Evolutionary conservation across 495 filamentous ascomycete genomes (phyloP).

Genomic region (Annulohypoxylon moriforme): DNA sequence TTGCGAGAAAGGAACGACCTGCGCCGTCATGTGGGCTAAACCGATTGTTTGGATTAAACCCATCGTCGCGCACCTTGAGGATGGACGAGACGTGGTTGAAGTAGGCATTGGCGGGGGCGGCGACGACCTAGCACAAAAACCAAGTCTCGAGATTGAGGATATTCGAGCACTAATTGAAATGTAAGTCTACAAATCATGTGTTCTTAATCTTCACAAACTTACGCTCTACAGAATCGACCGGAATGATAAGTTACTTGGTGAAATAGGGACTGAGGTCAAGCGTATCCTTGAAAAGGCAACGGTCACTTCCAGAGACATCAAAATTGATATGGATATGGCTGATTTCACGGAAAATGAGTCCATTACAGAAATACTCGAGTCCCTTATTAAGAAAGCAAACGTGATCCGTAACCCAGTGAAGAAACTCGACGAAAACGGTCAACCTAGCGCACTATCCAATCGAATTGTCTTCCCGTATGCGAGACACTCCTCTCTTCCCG

Average conservation of each 20-base stretch:
- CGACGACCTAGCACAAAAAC: slow-evolving; percentile 75
- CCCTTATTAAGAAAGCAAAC: slow-evolving; percentile 47
- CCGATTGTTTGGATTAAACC: slow-evolving; percentile 81
- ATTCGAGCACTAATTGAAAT: slow-evolving; percentile 60
- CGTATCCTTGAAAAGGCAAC: slow-evolving; percentile 43
- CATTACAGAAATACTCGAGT: slow-evolving; percentile 42
- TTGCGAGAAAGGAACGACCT: slow-evolving; percentile 80
- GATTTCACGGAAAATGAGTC: slow-evolving; percentile 42
- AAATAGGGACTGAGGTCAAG: slow-evolving; percentile 43
- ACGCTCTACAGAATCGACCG: slow-evolving; percentile 31
- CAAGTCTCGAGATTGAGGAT: slow-evolving; percentile 62
- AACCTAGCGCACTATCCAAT: slow-evolving; percentile 49
- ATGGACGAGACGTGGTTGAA: slow-evolving; percentile 74
- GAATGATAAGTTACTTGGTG: slow-evolving; percentile 34
- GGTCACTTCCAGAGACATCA: slow-evolving; percentile 45
- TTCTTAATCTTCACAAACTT: background rate
- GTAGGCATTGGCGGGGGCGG: slow-evolving; percentile 81
- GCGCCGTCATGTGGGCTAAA: slow-evolving; percentile 63
- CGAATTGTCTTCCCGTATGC: slow-evolving; percentile 82
- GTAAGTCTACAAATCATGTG: slow-evolving; percentile 45
- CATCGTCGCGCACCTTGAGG: slow-evolving; percentile 68
- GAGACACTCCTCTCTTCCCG: slow-evolving; percentile 86
- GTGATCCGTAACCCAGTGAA: slow-evolving; percentile 29
- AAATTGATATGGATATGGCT: slow-evolving; percentile 48
- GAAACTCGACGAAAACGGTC: background rate